Evolutionary conservation across 1,284 basidiomycete genomes (phyloP), one percentile per base, ranked within the genome.

Genomic region (Somion occarium): DNA sequence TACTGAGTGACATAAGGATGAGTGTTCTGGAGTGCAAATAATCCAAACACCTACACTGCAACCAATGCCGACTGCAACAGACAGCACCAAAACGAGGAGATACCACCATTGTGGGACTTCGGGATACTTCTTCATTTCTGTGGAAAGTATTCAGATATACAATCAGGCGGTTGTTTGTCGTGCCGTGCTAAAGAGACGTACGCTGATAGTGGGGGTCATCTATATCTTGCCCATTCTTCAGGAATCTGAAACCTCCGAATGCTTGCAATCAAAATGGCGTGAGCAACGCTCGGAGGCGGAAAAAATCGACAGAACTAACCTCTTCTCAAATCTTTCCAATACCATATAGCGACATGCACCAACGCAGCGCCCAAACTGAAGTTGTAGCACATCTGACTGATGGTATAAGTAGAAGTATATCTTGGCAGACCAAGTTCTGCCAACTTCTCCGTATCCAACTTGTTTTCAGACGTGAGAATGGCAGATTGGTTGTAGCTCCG

Each of bases 61-160:
- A 19, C 76, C 78, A 51, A 83, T 77, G 24, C 75, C 74, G 44
- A 82, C 68, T n/a, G 55, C 75, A 18, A 83, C 62, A 0, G 78
- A 76, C n/a, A 64, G 54, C 12, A 76, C 15, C 56, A 83, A 78
- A 15, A 81, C 56, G 0, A 63, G 37, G 0, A 63, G 60, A 54
- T 82, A 82, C 61, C 73, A 79, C 73, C 73, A 78, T 54, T 74
- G 73, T 3, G 81, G 81, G 2, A 80, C 78, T 56, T 79, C 77
- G 23, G 66, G 61, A 59, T 80, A 79, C 53, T 73, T 73, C 56
- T 70, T 68, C 78, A 80, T 79, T 56, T 71, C 75, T 71, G 58
- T 26, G 46, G 48, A 58, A 22, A 45, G 50, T 12, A 24, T 22
- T 24, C 18, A n/a, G 30, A 15, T 4, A 37, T 18, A 44, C 45